These are phyloP conservation scores for Ophiostoma sp. DNA, from an alignment of 2,329 filamentous ascomycete genomes.

Conservation along the genomic window DNA sequence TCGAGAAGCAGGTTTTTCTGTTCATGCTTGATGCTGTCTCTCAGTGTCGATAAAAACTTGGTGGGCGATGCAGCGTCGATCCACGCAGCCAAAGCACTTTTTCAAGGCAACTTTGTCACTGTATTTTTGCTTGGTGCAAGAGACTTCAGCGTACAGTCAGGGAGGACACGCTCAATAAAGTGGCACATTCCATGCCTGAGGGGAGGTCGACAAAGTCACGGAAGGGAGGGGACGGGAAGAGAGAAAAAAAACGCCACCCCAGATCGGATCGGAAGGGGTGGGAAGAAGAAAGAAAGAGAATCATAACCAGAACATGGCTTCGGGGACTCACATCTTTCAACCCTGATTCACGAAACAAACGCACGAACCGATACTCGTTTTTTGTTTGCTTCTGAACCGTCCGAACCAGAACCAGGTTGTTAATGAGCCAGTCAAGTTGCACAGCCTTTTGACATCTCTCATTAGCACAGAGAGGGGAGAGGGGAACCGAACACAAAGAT, in stretches of 20 bases:
- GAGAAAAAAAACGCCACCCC: neutral
- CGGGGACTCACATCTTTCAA: neutral
- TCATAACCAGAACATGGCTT: neutral
- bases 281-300: neutral
- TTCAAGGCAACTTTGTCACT: neutral
- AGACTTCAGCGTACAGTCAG: neutral
- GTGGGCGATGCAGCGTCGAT: neutral
- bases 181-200: neutral
- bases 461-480: neutral
- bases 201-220: no score
- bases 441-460: neutral
- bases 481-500: neutral
- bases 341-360: neutral
- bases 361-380: neutral
- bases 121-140: neutral
- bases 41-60: neutral
- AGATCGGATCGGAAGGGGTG: neutral
- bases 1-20: neutral
- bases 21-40: slow-evolving; percentile 1
- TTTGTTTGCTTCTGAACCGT: neutral
- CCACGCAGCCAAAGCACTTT: neutral
- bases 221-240: neutral
- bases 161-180: neutral
- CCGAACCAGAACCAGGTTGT: neutral
- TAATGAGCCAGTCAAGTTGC: neutral